Percentiles rank a stretch among this genome's conserved stretches.
phyloP scores from a whole-genome alignment of 495 filamentous ascomycete genomes.

The Rhizodiscina lignyota region DNA sequence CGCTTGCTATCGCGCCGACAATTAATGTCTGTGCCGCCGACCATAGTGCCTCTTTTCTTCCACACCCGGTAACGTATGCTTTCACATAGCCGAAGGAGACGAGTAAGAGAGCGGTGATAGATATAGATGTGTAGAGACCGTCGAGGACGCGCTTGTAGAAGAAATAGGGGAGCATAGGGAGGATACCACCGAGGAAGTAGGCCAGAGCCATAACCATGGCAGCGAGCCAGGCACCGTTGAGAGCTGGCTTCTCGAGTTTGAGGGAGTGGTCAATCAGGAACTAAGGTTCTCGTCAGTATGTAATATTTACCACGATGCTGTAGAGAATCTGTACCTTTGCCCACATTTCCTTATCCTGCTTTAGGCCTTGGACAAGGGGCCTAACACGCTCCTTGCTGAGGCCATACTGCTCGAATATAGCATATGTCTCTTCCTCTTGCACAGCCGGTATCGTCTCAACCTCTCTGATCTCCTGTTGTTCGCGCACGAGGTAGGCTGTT shows the following conservation, averaged over 20 bases:
- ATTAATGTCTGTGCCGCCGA: slow-evolving; percentile 17
- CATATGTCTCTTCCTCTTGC: slow-evolving; percentile 19
- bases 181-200: slow-evolving; percentile 38
- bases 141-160: slow-evolving; percentile 23
- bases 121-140: slow-evolving; percentile 33
- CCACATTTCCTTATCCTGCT: slow-evolving; percentile 25
- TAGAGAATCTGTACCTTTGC: slow-evolving; percentile 18
- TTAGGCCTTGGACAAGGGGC: slow-evolving; percentile 25
- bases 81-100: slow-evolving; percentile 37
- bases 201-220: slow-evolving; percentile 32
- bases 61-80: slow-evolving; percentile 12
- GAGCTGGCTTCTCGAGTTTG: slow-evolving; percentile 26
- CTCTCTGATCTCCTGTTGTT: slow-evolving; percentile 26
- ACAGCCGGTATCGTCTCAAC: slow-evolving; percentile 21
- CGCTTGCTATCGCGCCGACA: slow-evolving; percentile 13
- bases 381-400: slow-evolving; percentile 15
- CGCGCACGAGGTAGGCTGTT: slow-evolving; percentile 25
- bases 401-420: slow-evolving; percentile 25
- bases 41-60: slow-evolving; percentile 4
- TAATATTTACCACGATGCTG: not conserved
- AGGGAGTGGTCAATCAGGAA: slow-evolving; percentile 41
- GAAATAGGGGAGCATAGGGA: slow-evolving; percentile 43
- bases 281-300: slow-evolving; percentile 3
- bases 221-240: slow-evolving; percentile 26
- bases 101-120: slow-evolving; percentile 32